phyloP scores from a whole-genome alignment of 192 early-diverging fungal species.

The Nowakowskiella sp. region DNA sequence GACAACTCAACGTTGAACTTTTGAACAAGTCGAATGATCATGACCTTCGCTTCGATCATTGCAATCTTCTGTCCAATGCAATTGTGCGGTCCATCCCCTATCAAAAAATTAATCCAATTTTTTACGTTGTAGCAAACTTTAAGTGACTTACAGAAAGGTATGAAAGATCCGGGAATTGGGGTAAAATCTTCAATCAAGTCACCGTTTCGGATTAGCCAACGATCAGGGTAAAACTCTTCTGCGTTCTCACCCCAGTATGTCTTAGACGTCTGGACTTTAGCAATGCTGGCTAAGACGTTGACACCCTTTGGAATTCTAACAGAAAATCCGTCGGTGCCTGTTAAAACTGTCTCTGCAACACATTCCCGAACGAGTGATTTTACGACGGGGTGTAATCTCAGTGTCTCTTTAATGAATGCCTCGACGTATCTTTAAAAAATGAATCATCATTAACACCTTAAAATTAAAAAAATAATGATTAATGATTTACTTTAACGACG shows the following conservation, averaged over 20 bases:
- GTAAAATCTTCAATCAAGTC: no score
- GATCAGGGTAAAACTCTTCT: constrained; percentile 41
- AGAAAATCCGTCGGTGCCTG: constrained; percentile 29
- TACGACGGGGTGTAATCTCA: constrained; percentile 44
- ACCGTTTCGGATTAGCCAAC: constrained; percentile 42
- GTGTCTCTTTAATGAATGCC: no score
- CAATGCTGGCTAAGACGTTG: constrained; percentile 37
- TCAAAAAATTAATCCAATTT: constrained; percentile 48
- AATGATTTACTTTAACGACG: constrained; percentile 39
- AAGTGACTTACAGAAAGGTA: no score
- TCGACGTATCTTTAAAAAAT: no score
- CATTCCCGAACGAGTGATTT: constrained; percentile 26
- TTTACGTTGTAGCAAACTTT: constrained; percentile 31
- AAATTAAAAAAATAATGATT: no score
- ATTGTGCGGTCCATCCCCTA: constrained; percentile 31
- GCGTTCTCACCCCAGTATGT: no score
- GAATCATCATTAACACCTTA: constrained; percentile 43
- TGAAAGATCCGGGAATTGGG: no score
- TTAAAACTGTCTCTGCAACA: constrained; percentile 32
- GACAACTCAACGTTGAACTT: constrained; percentile 43
- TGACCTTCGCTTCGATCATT: constrained; percentile 47
- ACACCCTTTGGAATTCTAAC: constrained; percentile 13
- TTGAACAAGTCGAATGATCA: constrained; percentile 37
- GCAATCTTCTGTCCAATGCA: constrained; percentile 58
- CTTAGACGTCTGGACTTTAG: constrained; percentile 34